These are phyloP conservation scores for Fusarium equiseti DNA, from an alignment of 2,329 filamentous ascomycete species.

Conservation along the genomic window DNA sequence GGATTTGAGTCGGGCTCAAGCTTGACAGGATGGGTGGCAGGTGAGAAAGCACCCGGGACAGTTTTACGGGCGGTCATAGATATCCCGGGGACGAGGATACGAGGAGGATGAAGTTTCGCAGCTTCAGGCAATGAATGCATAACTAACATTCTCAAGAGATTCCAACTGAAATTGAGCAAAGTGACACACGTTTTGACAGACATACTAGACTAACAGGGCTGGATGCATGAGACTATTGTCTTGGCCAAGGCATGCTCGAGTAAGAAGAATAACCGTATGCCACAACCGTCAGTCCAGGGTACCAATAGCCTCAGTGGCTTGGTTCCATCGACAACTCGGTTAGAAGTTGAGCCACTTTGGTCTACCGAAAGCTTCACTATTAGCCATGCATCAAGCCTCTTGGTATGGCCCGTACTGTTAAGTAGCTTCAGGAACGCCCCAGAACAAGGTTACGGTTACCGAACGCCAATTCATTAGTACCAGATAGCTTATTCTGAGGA, in stretches of 20 bases:
- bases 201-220: not conserved
- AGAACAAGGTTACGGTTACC: conserved; percentile 30
- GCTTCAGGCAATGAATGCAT: conserved; percentile 34
- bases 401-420: not conserved
- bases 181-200: not conserved
- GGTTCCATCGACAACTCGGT: not conserved
- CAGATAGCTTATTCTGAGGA: conserved; percentile 15
- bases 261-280: not conserved
- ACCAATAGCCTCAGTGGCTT: not conserved
- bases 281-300: not conserved
- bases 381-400: not conserved
- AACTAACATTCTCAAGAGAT: conserved; percentile 15
- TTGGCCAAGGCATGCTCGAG: not conserved
- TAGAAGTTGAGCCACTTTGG: conserved; percentile 2
- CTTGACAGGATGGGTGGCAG: not conserved
- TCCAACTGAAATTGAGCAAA: not conserved
- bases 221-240: conserved; percentile 5
- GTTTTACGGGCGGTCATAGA: conserved; percentile 35
- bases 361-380: conserved; percentile 3
- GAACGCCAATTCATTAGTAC: conserved; percentile 17
- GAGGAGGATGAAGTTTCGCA: conserved; percentile 33
- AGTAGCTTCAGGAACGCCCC: conserved; percentile 19
- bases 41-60: conserved; percentile 4
- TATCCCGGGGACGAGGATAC: conserved; percentile 33
- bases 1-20: not conserved